phyloP scores from a whole-genome alignment of 352 stramenopile genomes.

The Phytophthora quininea region DNA sequence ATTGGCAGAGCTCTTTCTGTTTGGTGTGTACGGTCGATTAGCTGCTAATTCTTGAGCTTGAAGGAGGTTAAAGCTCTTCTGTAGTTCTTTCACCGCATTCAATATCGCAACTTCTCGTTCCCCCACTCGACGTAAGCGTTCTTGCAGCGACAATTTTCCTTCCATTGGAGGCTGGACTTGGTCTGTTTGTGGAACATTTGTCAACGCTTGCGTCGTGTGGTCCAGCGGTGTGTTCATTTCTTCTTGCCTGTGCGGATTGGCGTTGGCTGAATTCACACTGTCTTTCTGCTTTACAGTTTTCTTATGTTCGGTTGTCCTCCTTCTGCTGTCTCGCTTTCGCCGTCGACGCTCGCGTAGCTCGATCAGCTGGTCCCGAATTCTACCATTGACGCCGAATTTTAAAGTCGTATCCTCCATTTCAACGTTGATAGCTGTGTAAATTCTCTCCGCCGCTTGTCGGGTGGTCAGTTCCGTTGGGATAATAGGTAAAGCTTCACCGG shows the following conservation, averaged over 20 bases:
- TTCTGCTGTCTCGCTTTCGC: conserved; percentile 1
- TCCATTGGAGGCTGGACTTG: not conserved
- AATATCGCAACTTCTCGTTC: conserved; percentile 29
- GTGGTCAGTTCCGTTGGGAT: conserved; percentile 11
- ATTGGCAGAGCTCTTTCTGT: not conserved
- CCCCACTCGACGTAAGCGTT: conserved; percentile 21
- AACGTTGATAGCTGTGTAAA: conserved; percentile 34
- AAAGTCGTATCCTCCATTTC: conserved; percentile 25
- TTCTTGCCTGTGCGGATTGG: too few species aligned
- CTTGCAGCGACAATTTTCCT: conserved; percentile 5
- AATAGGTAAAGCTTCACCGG: not conserved
- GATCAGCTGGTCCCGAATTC: conserved; percentile 25
- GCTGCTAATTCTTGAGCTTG: not conserved
- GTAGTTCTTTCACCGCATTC: conserved; percentile 21
- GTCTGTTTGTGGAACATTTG: not conserved
- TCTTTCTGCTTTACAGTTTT: too few species aligned
- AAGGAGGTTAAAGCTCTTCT: conserved; percentile 21
- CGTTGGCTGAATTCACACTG: too few species aligned
- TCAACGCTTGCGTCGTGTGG: too few species aligned
- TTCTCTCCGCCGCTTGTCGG: conserved; percentile 24
- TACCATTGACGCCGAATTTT: conserved; percentile 33
- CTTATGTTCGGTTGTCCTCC: too few species aligned
- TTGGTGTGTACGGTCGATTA: not conserved
- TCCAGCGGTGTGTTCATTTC: too few species aligned
- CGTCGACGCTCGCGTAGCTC: conserved; percentile 25